Percentiles rank a stretch among this genome's conserved stretches.
These are phyloP conservation scores for Hortaea sp. DNA, from an alignment of 2,329 filamentous ascomycete genomes.

Conservation along the genomic window DNA sequence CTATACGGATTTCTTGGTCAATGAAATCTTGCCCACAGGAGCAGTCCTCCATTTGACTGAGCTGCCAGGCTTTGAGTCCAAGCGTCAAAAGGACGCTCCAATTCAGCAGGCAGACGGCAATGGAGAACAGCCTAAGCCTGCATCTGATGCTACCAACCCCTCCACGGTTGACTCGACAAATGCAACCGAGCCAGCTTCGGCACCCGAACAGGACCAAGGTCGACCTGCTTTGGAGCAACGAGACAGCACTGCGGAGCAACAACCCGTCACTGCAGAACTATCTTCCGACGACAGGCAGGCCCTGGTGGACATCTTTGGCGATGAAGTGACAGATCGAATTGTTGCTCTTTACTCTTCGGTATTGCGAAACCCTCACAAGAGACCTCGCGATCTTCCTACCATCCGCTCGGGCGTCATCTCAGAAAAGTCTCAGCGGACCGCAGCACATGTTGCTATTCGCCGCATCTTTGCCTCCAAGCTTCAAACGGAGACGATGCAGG, in stretches of 20 bases:
- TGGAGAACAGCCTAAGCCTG: neutral
- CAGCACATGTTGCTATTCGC: slow-evolving; percentile 58
- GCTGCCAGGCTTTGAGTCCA: slow-evolving; percentile 1
- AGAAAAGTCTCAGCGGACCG: slow-evolving; percentile 52
- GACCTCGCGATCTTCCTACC: slow-evolving; percentile 45
- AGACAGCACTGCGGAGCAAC: neutral
- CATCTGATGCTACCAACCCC: slow-evolving; percentile 2
- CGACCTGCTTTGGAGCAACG: neutral
- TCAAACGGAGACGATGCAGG: slow-evolving; percentile 65
- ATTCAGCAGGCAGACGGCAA: neutral
- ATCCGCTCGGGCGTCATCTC: slow-evolving; percentile 45
- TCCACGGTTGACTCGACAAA: neutral
- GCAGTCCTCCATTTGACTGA: slow-evolving; percentile 62
- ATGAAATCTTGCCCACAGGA: slow-evolving; percentile 72
- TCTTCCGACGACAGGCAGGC: slow-evolving; percentile 28
- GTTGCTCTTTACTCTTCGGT: slow-evolving; percentile 47
- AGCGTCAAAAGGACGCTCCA: neutral
- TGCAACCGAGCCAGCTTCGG: neutral
- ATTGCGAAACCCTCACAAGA: slow-evolving; percentile 43
- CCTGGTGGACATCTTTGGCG: slow-evolving; percentile 42
- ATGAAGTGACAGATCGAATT: slow-evolving; percentile 40
- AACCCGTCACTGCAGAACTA: slow-evolving; percentile 16
- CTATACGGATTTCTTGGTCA: slow-evolving; percentile 87
- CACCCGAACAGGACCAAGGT: neutral
- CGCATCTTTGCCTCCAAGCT: slow-evolving; percentile 69